Conservation (phyloP, 2,329 filamentous ascomycete species). For the Colletotrichum tanaceti region DNA sequence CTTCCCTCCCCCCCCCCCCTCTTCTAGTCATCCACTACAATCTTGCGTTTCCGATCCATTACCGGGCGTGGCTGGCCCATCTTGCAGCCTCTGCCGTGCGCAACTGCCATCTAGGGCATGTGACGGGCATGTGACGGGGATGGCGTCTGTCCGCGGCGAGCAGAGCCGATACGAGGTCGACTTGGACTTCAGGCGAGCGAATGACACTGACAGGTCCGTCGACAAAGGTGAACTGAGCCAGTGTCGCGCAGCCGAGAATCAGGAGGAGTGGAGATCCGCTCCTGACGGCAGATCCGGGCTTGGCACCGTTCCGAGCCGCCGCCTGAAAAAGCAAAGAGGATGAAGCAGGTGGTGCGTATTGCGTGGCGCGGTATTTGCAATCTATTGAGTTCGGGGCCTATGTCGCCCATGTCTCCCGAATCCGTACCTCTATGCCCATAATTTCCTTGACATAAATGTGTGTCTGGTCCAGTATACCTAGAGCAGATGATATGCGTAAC, state of each 20-base stretch:
- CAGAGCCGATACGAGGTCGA: conserved; percentile 22
- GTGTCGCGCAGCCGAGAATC: not conserved
- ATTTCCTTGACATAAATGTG: not conserved
- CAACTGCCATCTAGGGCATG: not conserved
- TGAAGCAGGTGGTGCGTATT: not conserved
- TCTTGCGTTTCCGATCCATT: not conserved
- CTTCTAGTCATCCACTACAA: no score
- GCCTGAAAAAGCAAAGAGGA: not conserved
- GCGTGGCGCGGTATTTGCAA: conserved; percentile 15
- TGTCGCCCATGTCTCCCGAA: not conserved
- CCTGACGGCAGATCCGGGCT: conserved; percentile 1
- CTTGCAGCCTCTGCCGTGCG: no score
- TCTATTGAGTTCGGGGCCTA: conserved; percentile 7
- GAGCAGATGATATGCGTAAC: not conserved
- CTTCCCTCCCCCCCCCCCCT: not conserved
- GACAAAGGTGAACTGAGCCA: not conserved
- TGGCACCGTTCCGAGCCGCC: conserved; percentile 18
- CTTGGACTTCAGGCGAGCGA: conserved; percentile 18
- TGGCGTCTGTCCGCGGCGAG: conserved; percentile 2
- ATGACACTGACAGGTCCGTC: conserved; percentile 20
- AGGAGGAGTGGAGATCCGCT: not conserved
- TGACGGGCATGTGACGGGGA: not conserved
- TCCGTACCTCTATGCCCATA: not conserved
- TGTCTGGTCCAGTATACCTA: conserved; percentile 11
- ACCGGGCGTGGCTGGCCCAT: conserved; percentile 10